Conservation (phyloP, 306 rosid genomes). For the barrel medic (Medicago truncatula) region DNA sequence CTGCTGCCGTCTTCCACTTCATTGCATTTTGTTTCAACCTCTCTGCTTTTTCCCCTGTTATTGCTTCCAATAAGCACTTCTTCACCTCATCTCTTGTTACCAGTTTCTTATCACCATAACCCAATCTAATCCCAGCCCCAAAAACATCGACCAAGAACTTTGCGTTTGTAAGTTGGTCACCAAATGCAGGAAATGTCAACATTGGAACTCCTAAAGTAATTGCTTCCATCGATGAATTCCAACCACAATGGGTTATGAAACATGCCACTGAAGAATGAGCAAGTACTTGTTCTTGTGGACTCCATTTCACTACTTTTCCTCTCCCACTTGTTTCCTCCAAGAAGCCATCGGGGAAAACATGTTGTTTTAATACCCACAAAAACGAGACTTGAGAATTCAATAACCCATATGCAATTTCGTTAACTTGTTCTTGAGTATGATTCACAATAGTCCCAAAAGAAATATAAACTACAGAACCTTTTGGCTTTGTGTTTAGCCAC, state of each 20-base stretch:
- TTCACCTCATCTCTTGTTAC: too few species aligned
- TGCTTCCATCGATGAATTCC: slow-evolving; percentile 40
- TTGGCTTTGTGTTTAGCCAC: slow-evolving; percentile 60
- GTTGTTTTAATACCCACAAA: slow-evolving; percentile 67
- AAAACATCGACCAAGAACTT: slow-evolving; percentile 67
- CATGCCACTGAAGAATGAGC: slow-evolving; percentile 66
- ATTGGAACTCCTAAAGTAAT: slow-evolving; percentile 59
- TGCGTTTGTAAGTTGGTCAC: slow-evolving; percentile 74
- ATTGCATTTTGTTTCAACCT: too few species aligned
- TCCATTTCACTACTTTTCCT: too few species aligned
- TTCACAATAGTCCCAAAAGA: slow-evolving; percentile 69
- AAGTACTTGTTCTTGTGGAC: slow-evolving; percentile 54
- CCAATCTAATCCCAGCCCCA: slow-evolving; percentile 56
- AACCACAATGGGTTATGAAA: slow-evolving; percentile 37
- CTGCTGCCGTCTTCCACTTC: too few species aligned
- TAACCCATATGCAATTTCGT: slow-evolving; percentile 67
- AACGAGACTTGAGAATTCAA: slow-evolving; percentile 53
- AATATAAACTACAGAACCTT: slow-evolving; percentile 60
- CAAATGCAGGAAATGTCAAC: slow-evolving; percentile 75
- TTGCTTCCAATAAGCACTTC: too few species aligned
- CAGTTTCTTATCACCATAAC: neutral
- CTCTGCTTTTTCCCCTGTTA: too few species aligned
- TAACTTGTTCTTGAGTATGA: slow-evolving; percentile 58
- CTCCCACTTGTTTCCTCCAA: slow-evolving; percentile 36
- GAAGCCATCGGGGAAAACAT: slow-evolving; percentile 55